These are phyloP conservation scores for Colletotrichum sansevieriae DNA, from an alignment of 2,329 filamentous ascomycete species.

Conservation along the genomic window DNA sequence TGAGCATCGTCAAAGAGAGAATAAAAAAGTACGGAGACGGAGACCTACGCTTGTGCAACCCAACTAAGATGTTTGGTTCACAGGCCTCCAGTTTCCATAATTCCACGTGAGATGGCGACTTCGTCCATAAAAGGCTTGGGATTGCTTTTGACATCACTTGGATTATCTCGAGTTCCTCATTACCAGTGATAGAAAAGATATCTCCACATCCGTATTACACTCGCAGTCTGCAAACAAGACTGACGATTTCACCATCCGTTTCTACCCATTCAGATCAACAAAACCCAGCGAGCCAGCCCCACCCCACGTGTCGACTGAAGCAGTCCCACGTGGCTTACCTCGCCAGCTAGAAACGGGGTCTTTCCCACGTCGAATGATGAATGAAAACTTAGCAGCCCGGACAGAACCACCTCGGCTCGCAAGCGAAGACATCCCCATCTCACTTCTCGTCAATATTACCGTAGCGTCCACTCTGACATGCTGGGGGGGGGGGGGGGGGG, in stretches of 20 bases:
- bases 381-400: not conserved
- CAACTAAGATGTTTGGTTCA: rapidly evolving
- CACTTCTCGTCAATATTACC: no score
- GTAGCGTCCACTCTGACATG: no score
- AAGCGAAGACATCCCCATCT: not conserved
- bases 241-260: not conserved
- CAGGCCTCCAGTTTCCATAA: not conserved
- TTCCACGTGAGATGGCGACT: constrained; percentile 23
- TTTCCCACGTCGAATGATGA: no score
- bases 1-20: not conserved
- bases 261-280: not conserved
- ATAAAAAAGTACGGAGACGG: not conserved
- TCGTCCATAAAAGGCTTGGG: not conserved
- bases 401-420: constrained; percentile 10
- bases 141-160: not conserved
- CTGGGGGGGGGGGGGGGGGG: no score
- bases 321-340: constrained; percentile 8
- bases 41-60: not conserved
- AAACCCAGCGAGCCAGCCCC: not conserved
- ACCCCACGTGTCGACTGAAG: not conserved
- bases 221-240: not conserved
- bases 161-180: not conserved
- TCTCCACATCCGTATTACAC: not conserved
- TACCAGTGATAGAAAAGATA: not conserved
- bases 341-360: not conserved